A percentile compares a stretch with the other conserved stretches of the same genome.
Conservation (phyloP, 2,329 filamentous ascomycete species). For the Plenodomus tracheiphilus region DNA sequence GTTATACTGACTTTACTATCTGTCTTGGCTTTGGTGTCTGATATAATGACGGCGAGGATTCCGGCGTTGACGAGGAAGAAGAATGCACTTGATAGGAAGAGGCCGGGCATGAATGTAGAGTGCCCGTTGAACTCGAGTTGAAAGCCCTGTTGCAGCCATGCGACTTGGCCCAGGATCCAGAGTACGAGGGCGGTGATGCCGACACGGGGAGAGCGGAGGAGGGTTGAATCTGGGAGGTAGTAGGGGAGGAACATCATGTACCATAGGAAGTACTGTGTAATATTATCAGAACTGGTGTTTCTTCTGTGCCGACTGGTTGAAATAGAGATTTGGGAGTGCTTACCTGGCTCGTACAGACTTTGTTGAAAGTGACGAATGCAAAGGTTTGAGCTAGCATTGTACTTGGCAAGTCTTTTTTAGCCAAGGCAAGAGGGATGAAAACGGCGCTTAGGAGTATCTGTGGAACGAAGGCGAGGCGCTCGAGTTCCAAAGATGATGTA, state of each 20-base stretch:
- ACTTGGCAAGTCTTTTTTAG: slow-evolving; percentile 78
- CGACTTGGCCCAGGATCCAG: slow-evolving; percentile 74
- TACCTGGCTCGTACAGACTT: slow-evolving; percentile 98
- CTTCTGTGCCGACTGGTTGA: neutral
- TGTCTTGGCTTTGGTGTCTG: slow-evolving; percentile 53
- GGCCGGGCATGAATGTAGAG: slow-evolving; percentile 82
- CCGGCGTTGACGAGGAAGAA: slow-evolving; percentile 90
- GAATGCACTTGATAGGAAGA: slow-evolving; percentile 73
- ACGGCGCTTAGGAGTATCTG: slow-evolving; percentile 81
- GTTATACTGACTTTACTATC: neutral
- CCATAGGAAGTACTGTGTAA: slow-evolving; percentile 88
- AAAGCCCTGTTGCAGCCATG: slow-evolving; percentile 56
- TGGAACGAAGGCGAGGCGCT: slow-evolving; percentile 85
- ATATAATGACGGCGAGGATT: slow-evolving; percentile 79
- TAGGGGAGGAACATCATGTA: slow-evolving; percentile 93
- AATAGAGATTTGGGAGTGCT: slow-evolving; percentile 20
- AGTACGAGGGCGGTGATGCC: slow-evolving; percentile 68
- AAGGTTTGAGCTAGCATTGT: slow-evolving; percentile 95
- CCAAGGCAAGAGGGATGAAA: slow-evolving; percentile 73
- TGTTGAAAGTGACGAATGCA: slow-evolving; percentile 97
- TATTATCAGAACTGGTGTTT: slow-evolving; percentile 6
- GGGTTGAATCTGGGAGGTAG: slow-evolving; percentile 79
- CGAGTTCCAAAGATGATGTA: slow-evolving; percentile 56
- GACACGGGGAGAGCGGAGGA: slow-evolving; percentile 62
- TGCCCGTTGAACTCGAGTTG: slow-evolving; percentile 64